phyloP scores from a whole-genome alignment of 306 rosid species.

The Calophaca sinica region DNA sequence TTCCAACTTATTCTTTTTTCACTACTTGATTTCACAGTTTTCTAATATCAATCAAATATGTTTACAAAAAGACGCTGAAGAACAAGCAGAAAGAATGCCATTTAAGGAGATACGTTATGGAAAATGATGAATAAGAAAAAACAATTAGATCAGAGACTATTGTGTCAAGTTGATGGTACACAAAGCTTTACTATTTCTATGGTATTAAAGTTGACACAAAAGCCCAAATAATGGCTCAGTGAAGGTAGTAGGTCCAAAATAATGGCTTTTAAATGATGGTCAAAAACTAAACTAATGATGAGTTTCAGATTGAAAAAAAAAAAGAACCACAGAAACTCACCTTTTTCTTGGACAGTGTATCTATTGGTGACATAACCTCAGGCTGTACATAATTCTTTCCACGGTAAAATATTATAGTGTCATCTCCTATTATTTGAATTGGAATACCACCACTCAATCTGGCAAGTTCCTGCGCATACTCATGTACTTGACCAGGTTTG shows the following conservation, averaged over 20 bases:
- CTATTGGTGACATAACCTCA: conserved; percentile 83
- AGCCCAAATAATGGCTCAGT: no score
- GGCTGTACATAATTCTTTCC: conserved; percentile 89
- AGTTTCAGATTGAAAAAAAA: conserved; percentile 37
- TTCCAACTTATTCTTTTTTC: conserved; percentile 20
- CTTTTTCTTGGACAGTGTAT: conserved; percentile 90
- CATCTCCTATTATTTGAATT: conserved; percentile 80
- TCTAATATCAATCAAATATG: background rate
- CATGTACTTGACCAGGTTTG: conserved; percentile 87
- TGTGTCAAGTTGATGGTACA: no score
- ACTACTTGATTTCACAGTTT: conserved; percentile 25
- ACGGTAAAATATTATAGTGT: conserved; percentile 83
- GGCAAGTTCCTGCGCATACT: conserved; percentile 85
- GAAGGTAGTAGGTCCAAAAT: no score
- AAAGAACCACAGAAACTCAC: conserved; percentile 56
- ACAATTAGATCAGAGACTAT: no score
- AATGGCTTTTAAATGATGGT: no score
- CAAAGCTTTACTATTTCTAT: no score
- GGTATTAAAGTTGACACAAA: no score
- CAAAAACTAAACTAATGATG: conserved; percentile 12
- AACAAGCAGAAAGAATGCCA: no score
- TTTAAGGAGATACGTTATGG: no score
- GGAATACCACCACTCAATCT: conserved; percentile 93
- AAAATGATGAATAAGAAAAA: no score
- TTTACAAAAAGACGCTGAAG: no score